These are phyloP conservation scores for Sideroxylon spinosum DNA, from an alignment of 179 eudicot genomes.

Conservation along the genomic window DNA sequence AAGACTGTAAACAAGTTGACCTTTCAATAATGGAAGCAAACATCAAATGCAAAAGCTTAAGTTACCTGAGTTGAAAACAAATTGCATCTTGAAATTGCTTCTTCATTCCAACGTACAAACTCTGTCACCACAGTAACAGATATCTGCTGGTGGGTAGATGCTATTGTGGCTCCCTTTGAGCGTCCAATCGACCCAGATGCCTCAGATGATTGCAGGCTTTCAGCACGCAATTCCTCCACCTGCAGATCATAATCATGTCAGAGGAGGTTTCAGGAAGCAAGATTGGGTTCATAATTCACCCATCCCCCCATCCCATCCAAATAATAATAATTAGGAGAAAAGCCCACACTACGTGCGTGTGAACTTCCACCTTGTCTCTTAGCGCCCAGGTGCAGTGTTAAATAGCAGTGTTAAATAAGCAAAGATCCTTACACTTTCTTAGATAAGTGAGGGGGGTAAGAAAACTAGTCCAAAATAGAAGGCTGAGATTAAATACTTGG, in stretches of 20 bases:
- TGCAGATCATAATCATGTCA: slow-evolving; percentile 24
- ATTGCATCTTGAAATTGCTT: slow-evolving; percentile 86
- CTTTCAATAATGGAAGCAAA: background rate
- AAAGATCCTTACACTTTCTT: no score
- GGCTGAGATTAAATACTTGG: no score
- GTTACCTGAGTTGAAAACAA: slow-evolving; percentile 83
- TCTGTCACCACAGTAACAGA: slow-evolving; percentile 98
- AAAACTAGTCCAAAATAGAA: no score
- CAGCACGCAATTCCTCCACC: slow-evolving; percentile 93
- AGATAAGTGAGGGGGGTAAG: no score
- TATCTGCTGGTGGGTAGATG: slow-evolving; percentile 79
- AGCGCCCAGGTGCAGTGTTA: no score
- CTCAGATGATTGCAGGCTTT: slow-evolving; percentile 64
- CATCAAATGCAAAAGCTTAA: background rate
- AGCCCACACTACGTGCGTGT: no score
- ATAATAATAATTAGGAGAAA: background rate
- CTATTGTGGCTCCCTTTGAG: slow-evolving; percentile 74
- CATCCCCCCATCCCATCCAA: background rate
- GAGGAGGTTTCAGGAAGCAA: background rate
- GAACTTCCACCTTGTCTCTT: no score
- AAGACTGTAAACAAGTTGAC: background rate
- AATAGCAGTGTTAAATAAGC: no score
- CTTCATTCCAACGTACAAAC: slow-evolving; percentile 99
- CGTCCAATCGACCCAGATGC: slow-evolving; percentile 83
- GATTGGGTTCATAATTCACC: background rate